phyloP scores from a whole-genome alignment of 163 green algal genomes.

The Smithsoniella earleae region DNA sequence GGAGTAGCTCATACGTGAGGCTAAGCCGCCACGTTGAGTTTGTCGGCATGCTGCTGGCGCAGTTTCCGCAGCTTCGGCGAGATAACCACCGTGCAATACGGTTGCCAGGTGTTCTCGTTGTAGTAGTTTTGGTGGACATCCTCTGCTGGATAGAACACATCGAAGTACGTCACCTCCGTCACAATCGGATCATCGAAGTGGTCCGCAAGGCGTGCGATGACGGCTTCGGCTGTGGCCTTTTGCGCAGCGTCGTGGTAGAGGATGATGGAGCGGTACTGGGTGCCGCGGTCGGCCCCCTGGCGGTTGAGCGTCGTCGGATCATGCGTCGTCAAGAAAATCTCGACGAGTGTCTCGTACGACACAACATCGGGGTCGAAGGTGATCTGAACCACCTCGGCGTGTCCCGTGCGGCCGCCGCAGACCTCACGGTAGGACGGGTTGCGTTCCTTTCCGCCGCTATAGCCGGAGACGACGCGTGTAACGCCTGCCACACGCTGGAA shows the following conservation, averaged over 20 bases:
- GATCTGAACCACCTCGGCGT: slow-evolving; percentile 33
- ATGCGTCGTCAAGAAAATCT: slow-evolving; percentile 64
- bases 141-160: slow-evolving; percentile 20
- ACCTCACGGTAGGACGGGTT: too few relatives aligned
- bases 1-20: too few relatives aligned
- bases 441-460: too few relatives aligned
- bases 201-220: neutral
- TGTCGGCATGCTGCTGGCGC: too few relatives aligned
- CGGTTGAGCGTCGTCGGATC: slow-evolving; percentile 68
- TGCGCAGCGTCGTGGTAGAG: slow-evolving; percentile 44
- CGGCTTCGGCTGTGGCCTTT: slow-evolving; percentile 37
- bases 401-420: neutral
- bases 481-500: too few relatives aligned
- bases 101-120: slow-evolving; percentile 43
- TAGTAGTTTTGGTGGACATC: slow-evolving; percentile 51
- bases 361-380: slow-evolving; percentile 50
- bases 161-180: slow-evolving; percentile 39
- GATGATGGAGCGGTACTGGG: slow-evolving; percentile 52
- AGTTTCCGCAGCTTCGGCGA: too few relatives aligned
- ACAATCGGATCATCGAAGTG: slow-evolving; percentile 36
- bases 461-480: too few relatives aligned
- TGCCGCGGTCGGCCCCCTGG: slow-evolving; percentile 53
- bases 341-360: slow-evolving; percentile 53
- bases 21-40: too few relatives aligned
- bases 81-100: too few relatives aligned